Conservation (phyloP, 1,284 basidiomycete species). For the Tilletiopsis washingtonensis region DNA sequence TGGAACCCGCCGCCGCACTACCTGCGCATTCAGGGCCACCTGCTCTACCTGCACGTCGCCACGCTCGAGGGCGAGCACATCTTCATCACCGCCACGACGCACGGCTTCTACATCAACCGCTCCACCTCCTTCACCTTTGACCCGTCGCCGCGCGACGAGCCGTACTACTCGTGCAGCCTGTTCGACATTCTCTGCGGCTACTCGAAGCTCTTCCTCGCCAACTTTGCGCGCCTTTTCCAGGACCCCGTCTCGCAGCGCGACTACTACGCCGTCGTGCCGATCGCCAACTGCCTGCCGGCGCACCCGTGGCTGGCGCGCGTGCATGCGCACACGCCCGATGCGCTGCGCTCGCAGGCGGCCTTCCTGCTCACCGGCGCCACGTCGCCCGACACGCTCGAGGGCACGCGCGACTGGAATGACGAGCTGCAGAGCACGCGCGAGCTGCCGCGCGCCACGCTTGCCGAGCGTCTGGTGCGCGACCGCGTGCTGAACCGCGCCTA, state of each 20-base stretch:
- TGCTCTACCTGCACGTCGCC: constrained; percentile 54
- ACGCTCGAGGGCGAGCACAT: constrained; percentile 55
- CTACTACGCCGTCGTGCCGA: constrained; percentile 49
- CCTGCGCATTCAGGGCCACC: constrained; percentile 53
- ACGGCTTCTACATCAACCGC: constrained; percentile 55
- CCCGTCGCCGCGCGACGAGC: constrained; percentile 28
- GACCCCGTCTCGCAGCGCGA: constrained; percentile 44
- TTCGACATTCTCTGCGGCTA: constrained; percentile 54
- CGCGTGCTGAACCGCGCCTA: constrained; percentile 54
- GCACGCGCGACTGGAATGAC: constrained; percentile 58
- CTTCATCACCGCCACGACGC: constrained; percentile 53
- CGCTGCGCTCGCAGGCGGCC: constrained; percentile 55
- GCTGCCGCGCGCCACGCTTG: constrained; percentile 51
- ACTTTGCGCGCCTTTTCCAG: constrained; percentile 46
- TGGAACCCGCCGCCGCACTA: constrained; percentile 58
- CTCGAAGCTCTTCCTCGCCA: constrained; percentile 42
- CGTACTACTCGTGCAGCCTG: constrained; percentile 50
- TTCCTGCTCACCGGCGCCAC: constrained; percentile 55
- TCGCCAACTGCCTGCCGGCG: constrained; percentile 54
- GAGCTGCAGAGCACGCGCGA: constrained; percentile 56
- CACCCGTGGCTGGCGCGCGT: constrained; percentile 53
- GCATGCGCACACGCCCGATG: constrained; percentile 49
- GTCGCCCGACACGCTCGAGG: constrained; percentile 52
- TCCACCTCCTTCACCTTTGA: constrained; percentile 46
- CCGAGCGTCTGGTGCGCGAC: constrained; percentile 54